Evolutionary conservation across 2,329 filamentous ascomycete genomes (phyloP).

Genomic region (Aureobasidium lini): DNA sequence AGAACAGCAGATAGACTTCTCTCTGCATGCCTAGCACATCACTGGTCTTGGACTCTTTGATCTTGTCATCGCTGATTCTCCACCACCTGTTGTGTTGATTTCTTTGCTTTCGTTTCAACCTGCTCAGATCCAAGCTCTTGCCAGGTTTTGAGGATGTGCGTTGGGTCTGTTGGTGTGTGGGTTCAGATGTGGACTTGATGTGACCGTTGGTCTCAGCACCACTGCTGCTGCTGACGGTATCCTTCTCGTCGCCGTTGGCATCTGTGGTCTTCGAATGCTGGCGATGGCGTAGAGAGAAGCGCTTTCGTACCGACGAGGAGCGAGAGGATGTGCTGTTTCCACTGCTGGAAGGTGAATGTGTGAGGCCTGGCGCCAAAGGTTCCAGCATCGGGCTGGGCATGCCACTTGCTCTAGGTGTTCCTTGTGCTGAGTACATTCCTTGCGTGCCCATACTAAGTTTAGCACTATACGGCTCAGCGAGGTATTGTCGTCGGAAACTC

Average conservation of each 20-base stretch:
- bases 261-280: neutral
- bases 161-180: neutral
- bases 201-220: neutral
- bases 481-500: constrained; percentile 80
- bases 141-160: constrained; percentile 1
- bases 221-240: neutral
- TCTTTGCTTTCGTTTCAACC: constrained; percentile 28
- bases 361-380: neutral
- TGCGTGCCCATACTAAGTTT: constrained; percentile 70
- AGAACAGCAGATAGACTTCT: constrained; percentile 94
- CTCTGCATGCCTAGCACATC: constrained; percentile 91
- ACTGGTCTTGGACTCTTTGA: constrained; percentile 86
- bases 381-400: constrained; percentile 25
- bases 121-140: neutral
- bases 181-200: neutral
- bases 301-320: neutral
- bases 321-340: constrained; percentile 4
- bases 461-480: constrained; percentile 73
- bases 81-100: constrained; percentile 76
- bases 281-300: neutral
- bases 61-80: constrained; percentile 95
- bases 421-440: constrained; percentile 60
- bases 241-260: neutral
- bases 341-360: constrained; percentile 5
- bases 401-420: constrained; percentile 20